These are phyloP conservation scores for Coemansia sp. DNA, from an alignment of 192 early-diverging fungal species.

Conservation along the genomic window DNA sequence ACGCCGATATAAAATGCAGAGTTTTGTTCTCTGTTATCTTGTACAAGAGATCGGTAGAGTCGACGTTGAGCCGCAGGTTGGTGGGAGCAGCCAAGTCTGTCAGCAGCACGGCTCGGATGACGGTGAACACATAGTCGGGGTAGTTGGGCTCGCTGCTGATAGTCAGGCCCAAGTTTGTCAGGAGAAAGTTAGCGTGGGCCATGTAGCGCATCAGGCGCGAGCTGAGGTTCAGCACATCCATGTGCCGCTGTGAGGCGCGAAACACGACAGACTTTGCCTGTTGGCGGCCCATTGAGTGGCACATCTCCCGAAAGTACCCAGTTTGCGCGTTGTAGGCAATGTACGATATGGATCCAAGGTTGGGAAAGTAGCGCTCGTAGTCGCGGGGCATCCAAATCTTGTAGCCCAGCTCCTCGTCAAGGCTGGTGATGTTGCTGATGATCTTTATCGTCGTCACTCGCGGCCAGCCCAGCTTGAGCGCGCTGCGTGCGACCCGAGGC, in stretches of 20 bases:
- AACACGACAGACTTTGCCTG: conserved; percentile 45
- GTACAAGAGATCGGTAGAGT: conserved; percentile 51
- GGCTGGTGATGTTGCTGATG: conserved; percentile 26
- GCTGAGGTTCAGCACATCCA: conserved; percentile 44
- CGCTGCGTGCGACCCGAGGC: conserved; percentile 34
- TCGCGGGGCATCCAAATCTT: conserved; percentile 55
- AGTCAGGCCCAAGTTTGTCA: conserved; percentile 40
- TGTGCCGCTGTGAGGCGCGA: conserved; percentile 47
- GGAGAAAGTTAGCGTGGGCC: conserved; percentile 53
- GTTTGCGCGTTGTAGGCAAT: conserved; percentile 28
- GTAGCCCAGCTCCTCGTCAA: conserved; percentile 49
- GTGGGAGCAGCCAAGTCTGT: conserved; percentile 46
- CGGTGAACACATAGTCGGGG: conserved; percentile 46
- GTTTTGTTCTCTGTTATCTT: conserved; percentile 49
- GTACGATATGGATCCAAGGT: conserved; percentile 39
- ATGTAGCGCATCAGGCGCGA: conserved; percentile 53
- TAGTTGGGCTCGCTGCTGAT: conserved; percentile 43
- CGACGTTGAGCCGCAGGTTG: conserved; percentile 47
- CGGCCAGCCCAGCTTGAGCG: conserved; percentile 53
- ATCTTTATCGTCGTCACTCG: conserved; percentile 46
- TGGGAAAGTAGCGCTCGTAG: conserved; percentile 51
- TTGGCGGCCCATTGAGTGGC: conserved; percentile 44
- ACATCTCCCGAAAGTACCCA: conserved; percentile 54
- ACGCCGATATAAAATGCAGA: conserved; percentile 38
- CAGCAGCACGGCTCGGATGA: conserved; percentile 48